A percentile compares a stretch with the other conserved stretches of the same genome.
Conservation (phyloP, 23 red algal species). For the Cyanidiococcus yangmingshanensis region DNA sequence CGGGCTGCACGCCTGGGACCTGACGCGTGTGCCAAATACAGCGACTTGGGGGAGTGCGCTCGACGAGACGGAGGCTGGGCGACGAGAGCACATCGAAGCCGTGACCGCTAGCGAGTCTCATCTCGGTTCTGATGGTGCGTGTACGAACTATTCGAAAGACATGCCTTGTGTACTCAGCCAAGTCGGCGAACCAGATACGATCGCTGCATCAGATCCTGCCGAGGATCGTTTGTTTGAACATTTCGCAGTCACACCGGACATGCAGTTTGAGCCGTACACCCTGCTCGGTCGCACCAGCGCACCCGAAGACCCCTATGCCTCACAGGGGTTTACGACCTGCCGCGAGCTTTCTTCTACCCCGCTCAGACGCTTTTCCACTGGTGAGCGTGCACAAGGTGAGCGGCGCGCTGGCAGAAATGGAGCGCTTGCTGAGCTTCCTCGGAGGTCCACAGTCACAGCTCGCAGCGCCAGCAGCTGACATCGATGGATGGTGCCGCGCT, state of each 20-base stretch:
- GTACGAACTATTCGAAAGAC: no score
- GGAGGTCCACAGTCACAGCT: not conserved
- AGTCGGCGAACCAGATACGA: not conserved
- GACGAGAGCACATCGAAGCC: no score
- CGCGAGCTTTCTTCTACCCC: not conserved
- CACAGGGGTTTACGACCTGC: not conserved
- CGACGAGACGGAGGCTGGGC: no score
- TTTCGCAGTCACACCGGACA: not conserved
- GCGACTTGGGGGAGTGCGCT: no score
- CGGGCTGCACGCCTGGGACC: conserved; percentile 8
- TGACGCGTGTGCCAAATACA: not conserved
- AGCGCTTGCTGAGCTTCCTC: not conserved
- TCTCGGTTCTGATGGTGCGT: no score
- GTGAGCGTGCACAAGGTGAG: not conserved
- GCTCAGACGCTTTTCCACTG: not conserved
- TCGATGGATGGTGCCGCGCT: not conserved
- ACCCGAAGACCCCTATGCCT: not conserved
- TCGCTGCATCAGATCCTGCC: not conserved
- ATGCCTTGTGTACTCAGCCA: no score
- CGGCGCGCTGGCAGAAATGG: conserved; percentile 14
- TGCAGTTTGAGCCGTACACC: not conserved
- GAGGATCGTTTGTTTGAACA: not conserved
- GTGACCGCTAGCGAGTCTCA: no score
- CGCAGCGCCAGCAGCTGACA: not conserved
- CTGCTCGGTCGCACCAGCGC: not conserved